Base-by-base conservation (phyloP, 306 rosid genomes). In the Cyamopsis tetragonoloba region DNA sequence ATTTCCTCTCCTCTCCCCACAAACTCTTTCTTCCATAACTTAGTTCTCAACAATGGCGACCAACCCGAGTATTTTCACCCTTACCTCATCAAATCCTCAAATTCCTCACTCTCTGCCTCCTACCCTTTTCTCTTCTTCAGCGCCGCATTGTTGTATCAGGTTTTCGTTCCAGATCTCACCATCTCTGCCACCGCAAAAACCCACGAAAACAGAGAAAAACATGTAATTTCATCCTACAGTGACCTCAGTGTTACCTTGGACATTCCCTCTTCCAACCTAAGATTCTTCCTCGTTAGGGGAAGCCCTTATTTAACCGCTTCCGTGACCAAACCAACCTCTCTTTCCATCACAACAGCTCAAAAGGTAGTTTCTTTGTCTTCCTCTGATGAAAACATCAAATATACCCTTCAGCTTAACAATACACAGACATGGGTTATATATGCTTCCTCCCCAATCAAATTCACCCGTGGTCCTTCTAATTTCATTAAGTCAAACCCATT, bases 371-470 rank as follows among this genome's bases (percentile, higher is more conserved):
- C 86, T 0, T 63, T 83, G 55, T 79, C 80, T 3, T 44, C 85
- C 0, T 57, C 55, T 20, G 37, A 41, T 31, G 68, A 73, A n/a
- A 60, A 22, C 6, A 87, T 87, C 5, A 89, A 87, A 56, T 51
- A 83, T 74, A 83, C 80, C 8, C 22, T 87, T 68, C 41, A 55
- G 62, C 85, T 89, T 42, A 82, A 83, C 78, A 83, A 84, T 66
- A 70, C 77, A 14, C 96, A 89, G 67, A 89, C 86, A 54, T 92
- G 98, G 98, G 56, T 89, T 13, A 74, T 92, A 1, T 92, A 92
- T 67, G 23, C 92, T 0, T 87, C 95, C 4, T 80, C 85, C 0
- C 72, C 91, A 6, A 75, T 92, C 44, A 60, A 30, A 47, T 78
- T 89, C 0, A 60, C 68, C 6, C 60, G 63, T 7, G 49, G 24